phyloP scores from a whole-genome alignment of 1,139 yeast genomes.

The Kurtzmaniella natalensis region DNA sequence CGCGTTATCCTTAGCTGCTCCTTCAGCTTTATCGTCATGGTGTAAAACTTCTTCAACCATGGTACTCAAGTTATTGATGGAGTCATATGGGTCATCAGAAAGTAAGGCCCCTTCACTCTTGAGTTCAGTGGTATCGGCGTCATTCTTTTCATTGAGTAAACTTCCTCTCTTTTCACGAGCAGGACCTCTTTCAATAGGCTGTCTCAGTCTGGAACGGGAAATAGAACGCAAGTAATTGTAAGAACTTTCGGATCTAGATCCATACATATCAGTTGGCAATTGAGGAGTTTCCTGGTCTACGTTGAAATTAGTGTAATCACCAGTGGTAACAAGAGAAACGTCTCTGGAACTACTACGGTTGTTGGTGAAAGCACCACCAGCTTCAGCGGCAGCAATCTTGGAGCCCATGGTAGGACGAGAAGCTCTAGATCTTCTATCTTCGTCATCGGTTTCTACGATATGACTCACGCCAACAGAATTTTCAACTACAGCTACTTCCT shows the following conservation, averaged over 20 bases:
- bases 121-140: slow-evolving; percentile 37
- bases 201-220: slow-evolving; percentile 59
- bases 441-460: too few species aligned
- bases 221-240: slow-evolving; percentile 56
- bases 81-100: slow-evolving; percentile 43
- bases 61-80: slow-evolving; percentile 36
- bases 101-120: slow-evolving; percentile 43
- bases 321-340: slow-evolving; percentile 44
- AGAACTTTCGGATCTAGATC: slow-evolving; percentile 31
- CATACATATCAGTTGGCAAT: slow-evolving; percentile 22
- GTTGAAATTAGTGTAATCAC: slow-evolving; percentile 46
- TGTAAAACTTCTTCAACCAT: slow-evolving; percentile 40
- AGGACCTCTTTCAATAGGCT: slow-evolving; percentile 15
- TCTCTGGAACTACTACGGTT: slow-evolving; percentile 24
- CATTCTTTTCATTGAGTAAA: slow-evolving; percentile 32
- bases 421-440: slow-evolving; percentile 37
- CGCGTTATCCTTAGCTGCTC: too few species aligned
- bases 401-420: slow-evolving; percentile 50
- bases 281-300: slow-evolving; percentile 24
- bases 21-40: too few species aligned
- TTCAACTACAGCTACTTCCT: too few species aligned
- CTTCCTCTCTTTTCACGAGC: slow-evolving; percentile 30
- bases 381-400: slow-evolving; percentile 44
- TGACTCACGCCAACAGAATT: too few species aligned
- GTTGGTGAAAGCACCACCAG: slow-evolving; percentile 12